Percentiles rank a stretch among this genome's conserved stretches.
phyloP scores from a whole-genome alignment of 164 flowering plant genomes.

The Macadamia tetraphylla region DNA sequence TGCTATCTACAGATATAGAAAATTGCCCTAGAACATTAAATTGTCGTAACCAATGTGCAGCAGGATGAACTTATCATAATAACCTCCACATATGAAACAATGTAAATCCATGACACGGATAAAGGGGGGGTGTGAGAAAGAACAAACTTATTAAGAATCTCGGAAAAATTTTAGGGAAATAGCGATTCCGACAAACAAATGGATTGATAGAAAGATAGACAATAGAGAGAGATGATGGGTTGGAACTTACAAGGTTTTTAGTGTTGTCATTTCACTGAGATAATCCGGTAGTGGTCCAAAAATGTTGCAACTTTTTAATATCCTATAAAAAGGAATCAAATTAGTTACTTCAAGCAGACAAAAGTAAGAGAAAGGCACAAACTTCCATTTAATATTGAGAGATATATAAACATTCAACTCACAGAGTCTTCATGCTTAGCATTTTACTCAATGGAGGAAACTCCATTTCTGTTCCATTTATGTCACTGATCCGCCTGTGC shows the following conservation, averaged over 20 bases:
- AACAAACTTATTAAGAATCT: too few species aligned
- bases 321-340: conserved; percentile 21
- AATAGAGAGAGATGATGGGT: background rate
- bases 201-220: background rate
- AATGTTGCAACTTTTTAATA: conserved; percentile 58
- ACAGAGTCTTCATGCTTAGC: conserved; percentile 39
- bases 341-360: background rate
- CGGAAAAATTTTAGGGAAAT: too few species aligned
- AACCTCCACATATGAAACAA: too few species aligned
- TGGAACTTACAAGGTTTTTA: conserved; percentile 47
- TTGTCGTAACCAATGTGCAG: too few species aligned
- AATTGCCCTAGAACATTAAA: too few species aligned
- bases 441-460: conserved; percentile 45
- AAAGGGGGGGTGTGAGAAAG: too few species aligned
- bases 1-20: too few species aligned
- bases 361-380: background rate
- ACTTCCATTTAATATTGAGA: background rate
- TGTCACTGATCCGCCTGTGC: conserved; percentile 72
- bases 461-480: conserved; percentile 34
- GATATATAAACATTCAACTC: conserved; percentile 21
- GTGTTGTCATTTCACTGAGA: conserved; percentile 32
- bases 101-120: too few species aligned
- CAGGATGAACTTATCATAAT: too few species aligned
- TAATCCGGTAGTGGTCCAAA: conserved; percentile 52
- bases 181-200: background rate